These are phyloP conservation scores for Calonectria pseudoreteaudii DNA, from an alignment of 2,329 filamentous ascomycete genomes.

Conservation along the genomic window DNA sequence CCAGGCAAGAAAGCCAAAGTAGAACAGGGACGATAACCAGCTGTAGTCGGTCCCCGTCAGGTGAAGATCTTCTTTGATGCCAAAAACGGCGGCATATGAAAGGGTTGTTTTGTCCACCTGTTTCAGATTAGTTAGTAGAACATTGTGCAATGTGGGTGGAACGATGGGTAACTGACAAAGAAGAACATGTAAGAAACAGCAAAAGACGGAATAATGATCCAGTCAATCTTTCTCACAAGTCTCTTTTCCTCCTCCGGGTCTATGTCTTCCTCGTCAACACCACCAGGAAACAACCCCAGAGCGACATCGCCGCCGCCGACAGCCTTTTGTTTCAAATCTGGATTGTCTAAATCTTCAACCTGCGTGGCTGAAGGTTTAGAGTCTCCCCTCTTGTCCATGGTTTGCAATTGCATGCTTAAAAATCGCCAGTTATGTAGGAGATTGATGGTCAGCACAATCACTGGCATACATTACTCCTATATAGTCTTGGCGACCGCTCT, in stretches of 20 bases:
- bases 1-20: background rate
- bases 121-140: background rate
- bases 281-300: background rate
- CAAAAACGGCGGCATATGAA: background rate
- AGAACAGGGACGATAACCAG: background rate
- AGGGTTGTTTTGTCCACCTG: background rate
- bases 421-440: too few relatives aligned
- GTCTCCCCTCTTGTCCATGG: background rate
- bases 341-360: background rate
- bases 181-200: slow-evolving; percentile 5
- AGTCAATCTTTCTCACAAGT: background rate
- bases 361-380: background rate
- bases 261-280: background rate
- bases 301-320: background rate
- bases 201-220: background rate
- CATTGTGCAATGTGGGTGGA: background rate
- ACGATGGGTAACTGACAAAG: background rate
- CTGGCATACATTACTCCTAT: background rate
- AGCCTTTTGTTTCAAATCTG: background rate
- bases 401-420: background rate
- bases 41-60: background rate
- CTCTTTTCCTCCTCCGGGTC: background rate
- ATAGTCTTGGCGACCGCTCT: too few relatives aligned
- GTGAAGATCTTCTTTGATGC: background rate
- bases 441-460: background rate